A percentile compares a stretch with the other conserved stretches of the same genome.
Evolutionary conservation across 495 filamentous ascomycete genomes (phyloP).

Genomic region (Talaromyces trachyspermus): DNA sequence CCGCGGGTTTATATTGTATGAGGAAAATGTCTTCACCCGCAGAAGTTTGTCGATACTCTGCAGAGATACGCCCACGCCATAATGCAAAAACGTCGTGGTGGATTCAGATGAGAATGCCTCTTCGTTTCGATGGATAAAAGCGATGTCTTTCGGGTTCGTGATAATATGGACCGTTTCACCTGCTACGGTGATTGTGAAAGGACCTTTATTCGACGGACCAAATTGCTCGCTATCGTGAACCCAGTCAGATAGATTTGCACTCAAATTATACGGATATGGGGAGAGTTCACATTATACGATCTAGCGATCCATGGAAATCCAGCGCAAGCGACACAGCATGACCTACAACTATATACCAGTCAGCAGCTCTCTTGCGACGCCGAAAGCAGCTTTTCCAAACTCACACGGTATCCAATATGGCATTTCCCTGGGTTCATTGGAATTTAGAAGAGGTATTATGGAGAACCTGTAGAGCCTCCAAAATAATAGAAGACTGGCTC

Average conservation of each 20-base stretch:
- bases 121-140: constrained; percentile 13
- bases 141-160: constrained; percentile 14
- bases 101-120: too few relatives aligned
- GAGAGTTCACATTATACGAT: background rate
- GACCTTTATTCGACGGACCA: too few relatives aligned
- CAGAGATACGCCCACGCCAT: too few relatives aligned
- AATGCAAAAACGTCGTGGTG: too few relatives aligned
- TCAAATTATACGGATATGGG: background rate
- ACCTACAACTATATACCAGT: background rate
- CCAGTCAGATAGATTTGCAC: background rate
- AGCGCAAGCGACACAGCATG: background rate
- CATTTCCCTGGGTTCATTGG: constrained; percentile 10
- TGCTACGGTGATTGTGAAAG: constrained; percentile 15
- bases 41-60: too few relatives aligned
- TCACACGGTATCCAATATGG: constrained; percentile 18
- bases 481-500: background rate
- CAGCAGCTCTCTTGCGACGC: background rate
- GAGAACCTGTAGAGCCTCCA: constrained; percentile 14
- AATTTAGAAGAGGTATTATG: constrained; percentile 7
- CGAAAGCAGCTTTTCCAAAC: background rate
- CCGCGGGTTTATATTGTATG: too few relatives aligned
- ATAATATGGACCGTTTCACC: constrained; percentile 16
- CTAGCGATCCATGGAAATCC: background rate
- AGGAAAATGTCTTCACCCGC: too few relatives aligned
- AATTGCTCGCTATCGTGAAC: background rate